These are phyloP conservation scores for Exophiala dermatitidis DNA, from an alignment of 2,329 filamentous ascomycete genomes.

Conservation along the genomic window DNA sequence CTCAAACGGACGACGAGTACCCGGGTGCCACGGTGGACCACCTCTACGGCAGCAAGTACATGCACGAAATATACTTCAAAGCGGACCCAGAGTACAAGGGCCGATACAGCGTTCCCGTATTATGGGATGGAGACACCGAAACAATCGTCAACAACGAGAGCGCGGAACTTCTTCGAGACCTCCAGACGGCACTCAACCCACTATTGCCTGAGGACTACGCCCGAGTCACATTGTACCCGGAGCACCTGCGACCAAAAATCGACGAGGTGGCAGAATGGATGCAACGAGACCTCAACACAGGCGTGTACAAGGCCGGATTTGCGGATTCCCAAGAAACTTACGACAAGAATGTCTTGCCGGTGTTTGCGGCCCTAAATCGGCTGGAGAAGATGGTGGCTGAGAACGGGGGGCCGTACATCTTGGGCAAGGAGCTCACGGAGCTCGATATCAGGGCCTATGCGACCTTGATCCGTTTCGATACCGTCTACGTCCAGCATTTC, in stretches of 20 bases:
- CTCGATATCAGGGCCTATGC: constrained; percentile 53
- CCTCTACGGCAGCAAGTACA: constrained; percentile 51
- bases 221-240: constrained; percentile 48
- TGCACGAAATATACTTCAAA: constrained; percentile 58
- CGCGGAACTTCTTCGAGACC: constrained; percentile 50
- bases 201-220: constrained; percentile 40
- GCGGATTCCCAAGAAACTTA: constrained; percentile 50
- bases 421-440: constrained; percentile 52
- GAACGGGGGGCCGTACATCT: constrained; percentile 49
- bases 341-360: constrained; percentile 46
- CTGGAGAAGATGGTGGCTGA: constrained; percentile 45
- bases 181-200: constrained; percentile 51
- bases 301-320: constrained; percentile 58
- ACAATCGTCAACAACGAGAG: constrained; percentile 58
- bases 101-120: constrained; percentile 52
- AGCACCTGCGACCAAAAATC: constrained; percentile 42
- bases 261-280: constrained; percentile 50
- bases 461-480: constrained; percentile 54
- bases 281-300: constrained; percentile 50
- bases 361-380: constrained; percentile 55
- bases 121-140: constrained; percentile 54
- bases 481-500: constrained; percentile 59
- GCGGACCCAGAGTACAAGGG: constrained; percentile 55
- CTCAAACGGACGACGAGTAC: constrained; percentile 47
- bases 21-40: constrained; percentile 54